These are phyloP conservation scores for Phyllostachys edulis DNA, from an alignment of 176 grass and related monocot genomes.

Conservation along the genomic window DNA sequence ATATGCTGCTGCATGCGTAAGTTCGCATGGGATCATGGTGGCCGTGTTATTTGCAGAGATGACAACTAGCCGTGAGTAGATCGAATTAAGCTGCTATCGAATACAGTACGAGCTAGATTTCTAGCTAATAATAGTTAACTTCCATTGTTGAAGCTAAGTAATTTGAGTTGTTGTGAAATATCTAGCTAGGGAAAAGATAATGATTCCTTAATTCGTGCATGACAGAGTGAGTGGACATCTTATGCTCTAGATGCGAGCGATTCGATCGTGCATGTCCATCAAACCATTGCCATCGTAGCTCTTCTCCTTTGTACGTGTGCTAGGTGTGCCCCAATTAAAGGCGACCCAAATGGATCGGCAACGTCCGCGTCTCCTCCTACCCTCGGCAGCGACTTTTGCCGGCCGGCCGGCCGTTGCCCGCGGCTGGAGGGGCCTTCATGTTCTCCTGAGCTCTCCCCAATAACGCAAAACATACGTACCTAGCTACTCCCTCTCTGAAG, in stretches of 20 bases:
- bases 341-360: neutral
- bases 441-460: neutral
- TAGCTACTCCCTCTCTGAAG: neutral
- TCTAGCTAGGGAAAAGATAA: neutral
- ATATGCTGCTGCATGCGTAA: neutral
- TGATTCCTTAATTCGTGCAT: neutral
- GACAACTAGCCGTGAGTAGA: neutral
- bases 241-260: neutral
- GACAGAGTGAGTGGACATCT: neutral
- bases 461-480: neutral
- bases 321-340: neutral
- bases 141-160: neutral
- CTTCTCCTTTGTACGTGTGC: neutral
- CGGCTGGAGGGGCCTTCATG: neutral
- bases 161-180: neutral
- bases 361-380: slow-evolving; percentile 7
- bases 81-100: neutral
- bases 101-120: neutral
- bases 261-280: neutral
- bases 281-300: neutral
- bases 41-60: neutral
- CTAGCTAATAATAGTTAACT: neutral
- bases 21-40: neutral
- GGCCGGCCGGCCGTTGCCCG: neutral
- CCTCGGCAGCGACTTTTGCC: slow-evolving; percentile 13